phyloP scores from a whole-genome alignment of 2,329 filamentous ascomycete genomes.

The Neurospora sp. region DNA sequence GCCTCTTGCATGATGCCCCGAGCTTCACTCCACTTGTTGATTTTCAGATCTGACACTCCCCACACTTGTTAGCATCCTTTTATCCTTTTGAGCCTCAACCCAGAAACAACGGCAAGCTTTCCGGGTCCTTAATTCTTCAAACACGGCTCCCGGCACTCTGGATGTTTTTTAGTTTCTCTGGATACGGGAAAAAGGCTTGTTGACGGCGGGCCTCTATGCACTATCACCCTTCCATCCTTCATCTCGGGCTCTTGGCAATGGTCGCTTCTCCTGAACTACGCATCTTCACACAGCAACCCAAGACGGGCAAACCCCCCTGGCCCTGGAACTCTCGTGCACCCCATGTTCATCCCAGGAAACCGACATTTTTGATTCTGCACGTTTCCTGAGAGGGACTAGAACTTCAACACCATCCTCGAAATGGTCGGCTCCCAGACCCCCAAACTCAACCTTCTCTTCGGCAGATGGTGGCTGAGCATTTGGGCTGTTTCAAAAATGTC shows the following conservation, averaged over 20 bases:
- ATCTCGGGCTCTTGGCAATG: not conserved
- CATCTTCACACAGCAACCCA: not conserved
- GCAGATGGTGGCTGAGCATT: not conserved
- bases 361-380: not conserved
- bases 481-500: not conserved
- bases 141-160: not conserved
- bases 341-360: not conserved
- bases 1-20: not conserved
- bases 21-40: not conserved
- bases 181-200: not conserved
- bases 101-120: not conserved
- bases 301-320: not conserved
- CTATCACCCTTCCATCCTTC: not conserved
- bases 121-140: not conserved
- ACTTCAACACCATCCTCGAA: not conserved
- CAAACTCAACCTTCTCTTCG: not conserved
- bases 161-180: not conserved
- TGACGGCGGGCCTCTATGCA: not conserved
- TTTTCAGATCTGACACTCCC: not conserved
- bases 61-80: not conserved
- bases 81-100: not conserved
- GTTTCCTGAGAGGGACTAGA: not conserved
- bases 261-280: not conserved
- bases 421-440: not conserved
- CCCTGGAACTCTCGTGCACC: not conserved